Evolutionary conservation across 768 basidiomycete species (phyloP).

Genomic region (Leccinum subgranulosum): DNA sequence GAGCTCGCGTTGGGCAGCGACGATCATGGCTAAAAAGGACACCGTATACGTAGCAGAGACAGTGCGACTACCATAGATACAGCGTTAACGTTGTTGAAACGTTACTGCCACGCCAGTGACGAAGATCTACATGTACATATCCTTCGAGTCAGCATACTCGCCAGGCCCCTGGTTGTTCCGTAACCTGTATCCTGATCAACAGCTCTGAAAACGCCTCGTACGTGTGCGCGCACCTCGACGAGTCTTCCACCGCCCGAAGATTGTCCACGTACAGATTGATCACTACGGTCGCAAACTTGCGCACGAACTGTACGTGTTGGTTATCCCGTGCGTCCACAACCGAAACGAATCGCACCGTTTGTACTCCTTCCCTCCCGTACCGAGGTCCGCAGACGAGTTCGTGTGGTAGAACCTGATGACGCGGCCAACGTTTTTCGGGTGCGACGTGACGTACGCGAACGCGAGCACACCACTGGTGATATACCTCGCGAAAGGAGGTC

Average conservation of each 20-base stretch:
- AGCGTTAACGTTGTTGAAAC: too few species aligned
- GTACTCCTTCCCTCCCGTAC: slow-evolving; percentile 34
- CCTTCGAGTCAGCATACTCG: too few species aligned
- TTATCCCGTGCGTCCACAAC: slow-evolving; percentile 77
- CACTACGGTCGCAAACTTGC: slow-evolving; percentile 91
- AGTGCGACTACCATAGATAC: too few species aligned
- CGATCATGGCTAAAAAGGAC: too few species aligned
- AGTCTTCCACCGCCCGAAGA: slow-evolving; percentile 77
- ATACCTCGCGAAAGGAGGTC: slow-evolving; percentile 57
- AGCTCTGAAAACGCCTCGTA: slow-evolving; percentile 78
- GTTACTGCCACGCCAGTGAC: too few species aligned
- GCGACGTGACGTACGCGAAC: slow-evolving; percentile 27
- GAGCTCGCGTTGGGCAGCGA: too few species aligned
- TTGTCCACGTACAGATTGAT: slow-evolving; percentile 91
- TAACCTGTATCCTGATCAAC: slow-evolving; percentile 77
- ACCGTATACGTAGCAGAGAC: too few species aligned
- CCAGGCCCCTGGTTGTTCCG: slow-evolving; percentile 32
- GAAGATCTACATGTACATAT: too few species aligned
- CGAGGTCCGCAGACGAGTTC: slow-evolving; percentile 28
- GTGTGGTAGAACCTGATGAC: slow-evolving; percentile 33
- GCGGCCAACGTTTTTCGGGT: slow-evolving; percentile 48
- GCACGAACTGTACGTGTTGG: slow-evolving; percentile 88
- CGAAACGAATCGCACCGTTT: slow-evolving; percentile 71
- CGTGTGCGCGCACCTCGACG: slow-evolving; percentile 83
- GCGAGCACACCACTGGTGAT: slow-evolving; percentile 46